Percentiles rank a stretch among this genome's conserved stretches.
phyloP scores from a whole-genome alignment of 148 eudicot species.

The Drosera capensis region DNA sequence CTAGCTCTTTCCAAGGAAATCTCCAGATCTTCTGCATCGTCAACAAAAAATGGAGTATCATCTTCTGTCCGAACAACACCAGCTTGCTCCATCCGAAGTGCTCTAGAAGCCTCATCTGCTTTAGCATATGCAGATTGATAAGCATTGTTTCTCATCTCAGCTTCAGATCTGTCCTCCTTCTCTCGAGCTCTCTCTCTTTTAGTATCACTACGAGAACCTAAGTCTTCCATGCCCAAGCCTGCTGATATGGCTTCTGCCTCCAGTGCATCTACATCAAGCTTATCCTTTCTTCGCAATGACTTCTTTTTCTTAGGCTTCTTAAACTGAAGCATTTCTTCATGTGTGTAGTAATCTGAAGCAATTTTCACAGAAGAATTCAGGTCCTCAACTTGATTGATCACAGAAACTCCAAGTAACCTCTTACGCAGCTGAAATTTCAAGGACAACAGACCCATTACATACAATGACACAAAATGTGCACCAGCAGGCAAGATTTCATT shows the following conservation, averaged over 20 bases:
- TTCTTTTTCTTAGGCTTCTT: conserved; percentile 96
- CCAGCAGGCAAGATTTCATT: no score
- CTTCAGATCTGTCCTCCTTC: conserved; percentile 65
- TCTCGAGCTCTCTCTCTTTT: conserved; percentile 46
- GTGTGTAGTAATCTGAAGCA: conserved; percentile 68
- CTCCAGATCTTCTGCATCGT: conserved; percentile 79
- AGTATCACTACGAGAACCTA: conserved; percentile 68
- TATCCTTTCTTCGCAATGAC: conserved; percentile 83
- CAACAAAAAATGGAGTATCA: conserved; percentile 43
- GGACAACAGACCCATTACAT: conserved; percentile 1
- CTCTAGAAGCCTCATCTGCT: conserved; percentile 89
- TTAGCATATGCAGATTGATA: conserved; percentile 61
- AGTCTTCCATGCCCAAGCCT: conserved; percentile 73
- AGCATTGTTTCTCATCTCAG: conserved; percentile 59
- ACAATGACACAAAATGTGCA: no score
- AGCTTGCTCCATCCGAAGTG: conserved; percentile 44
- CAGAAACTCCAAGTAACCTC: conserved; percentile 54
- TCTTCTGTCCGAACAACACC: conserved; percentile 24
- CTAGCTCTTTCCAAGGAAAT: conserved; percentile 74
- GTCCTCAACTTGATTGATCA: conserved; percentile 42
- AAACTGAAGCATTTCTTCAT: conserved; percentile 81
- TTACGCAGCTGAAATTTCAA: conserved; percentile 46
- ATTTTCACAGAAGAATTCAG: conserved; percentile 37
- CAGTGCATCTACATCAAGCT: conserved; percentile 77
- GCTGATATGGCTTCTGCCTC: conserved; percentile 85